A percentile compares a stretch with the other conserved stretches of the same genome.
Evolutionary conservation across 768 basidiomycete genomes (phyloP).

Genomic region (Kwoniella europaea): DNA sequence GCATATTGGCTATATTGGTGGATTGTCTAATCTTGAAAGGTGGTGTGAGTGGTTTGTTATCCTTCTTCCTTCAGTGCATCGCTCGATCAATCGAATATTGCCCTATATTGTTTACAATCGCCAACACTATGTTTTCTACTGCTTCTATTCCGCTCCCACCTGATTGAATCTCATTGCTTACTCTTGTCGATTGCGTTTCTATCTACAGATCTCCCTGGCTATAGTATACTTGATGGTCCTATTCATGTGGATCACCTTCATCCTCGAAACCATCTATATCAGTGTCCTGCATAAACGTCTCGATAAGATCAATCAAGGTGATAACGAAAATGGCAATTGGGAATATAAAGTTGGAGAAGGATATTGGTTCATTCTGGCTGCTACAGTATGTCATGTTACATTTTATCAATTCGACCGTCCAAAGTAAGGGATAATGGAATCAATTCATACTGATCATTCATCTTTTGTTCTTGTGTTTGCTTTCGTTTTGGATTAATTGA

Average conservation of each 20-base stretch:
- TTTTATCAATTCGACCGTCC: too few relatives aligned
- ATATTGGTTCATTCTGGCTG: constrained; percentile 13
- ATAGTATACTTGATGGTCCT: constrained; percentile 9
- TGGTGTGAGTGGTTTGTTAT: not conserved
- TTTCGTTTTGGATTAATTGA: too few relatives aligned
- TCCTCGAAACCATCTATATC: constrained; percentile 9
- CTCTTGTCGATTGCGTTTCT: not conserved
- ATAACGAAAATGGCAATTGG: not conserved
- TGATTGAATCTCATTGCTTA: not conserved
- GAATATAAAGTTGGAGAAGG: constrained; percentile 5
- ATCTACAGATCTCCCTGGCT: constrained; percentile 3
- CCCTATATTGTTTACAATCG: too few relatives aligned
- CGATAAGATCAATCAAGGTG: not conserved
- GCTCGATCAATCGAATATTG: too few relatives aligned
- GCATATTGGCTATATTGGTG: constrained; percentile 1
- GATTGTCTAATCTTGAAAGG: constrained; percentile 3
- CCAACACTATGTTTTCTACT: too few relatives aligned
- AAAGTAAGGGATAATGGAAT: too few relatives aligned
- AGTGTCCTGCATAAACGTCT: constrained; percentile 11
- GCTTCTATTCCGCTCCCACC: too few relatives aligned
- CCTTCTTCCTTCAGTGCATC: too few relatives aligned
- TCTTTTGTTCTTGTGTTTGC: too few relatives aligned
- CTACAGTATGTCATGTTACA: not conserved
- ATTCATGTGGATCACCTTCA: constrained; percentile 23
- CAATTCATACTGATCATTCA: too few relatives aligned